Evolutionary conservation across 208 protist species (phyloP).

Genomic region (Crithidia sp.): DNA sequence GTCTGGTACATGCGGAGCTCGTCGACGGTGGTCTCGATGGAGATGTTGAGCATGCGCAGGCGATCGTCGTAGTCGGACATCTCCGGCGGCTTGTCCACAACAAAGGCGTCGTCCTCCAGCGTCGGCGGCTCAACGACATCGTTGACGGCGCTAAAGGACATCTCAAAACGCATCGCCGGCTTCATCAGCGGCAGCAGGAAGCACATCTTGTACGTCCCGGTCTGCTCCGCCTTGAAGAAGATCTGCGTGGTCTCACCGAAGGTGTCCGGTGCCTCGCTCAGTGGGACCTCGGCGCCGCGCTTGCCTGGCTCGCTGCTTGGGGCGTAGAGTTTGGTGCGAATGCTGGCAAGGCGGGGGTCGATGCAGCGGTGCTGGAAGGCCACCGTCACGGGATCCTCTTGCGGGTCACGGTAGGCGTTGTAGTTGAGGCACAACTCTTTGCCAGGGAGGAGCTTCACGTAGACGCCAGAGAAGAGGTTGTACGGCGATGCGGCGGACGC

Average conservation of each 20-base stretch:
- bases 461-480: constrained; percentile 40
- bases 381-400: constrained; percentile 62
- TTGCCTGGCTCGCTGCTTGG: constrained; percentile 37
- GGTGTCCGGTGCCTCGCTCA: constrained; percentile 42
- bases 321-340: constrained; percentile 54
- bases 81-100: constrained; percentile 72
- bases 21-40: constrained; percentile 60
- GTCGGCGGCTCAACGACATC: constrained; percentile 58
- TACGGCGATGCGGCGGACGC: neutral
- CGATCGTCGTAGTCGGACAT: constrained; percentile 61
- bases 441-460: constrained; percentile 71
- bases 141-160: constrained; percentile 64
- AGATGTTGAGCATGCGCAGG: constrained; percentile 65
- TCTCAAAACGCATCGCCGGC: constrained; percentile 65
- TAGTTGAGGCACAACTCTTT: constrained; percentile 71
- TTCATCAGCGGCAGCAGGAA: constrained; percentile 56
- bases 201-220: constrained; percentile 73
- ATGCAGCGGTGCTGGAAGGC: constrained; percentile 65
- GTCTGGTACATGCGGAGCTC: constrained; percentile 65
- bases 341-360: constrained; percentile 55
- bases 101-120: constrained; percentile 58
- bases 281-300: constrained; percentile 33
- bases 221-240: constrained; percentile 70
- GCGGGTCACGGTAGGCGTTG: constrained; percentile 64
- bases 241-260: constrained; percentile 51